phyloP scores from a whole-genome alignment of 371 early-diverging fungal species.

The Mucor saturninus region DNA sequence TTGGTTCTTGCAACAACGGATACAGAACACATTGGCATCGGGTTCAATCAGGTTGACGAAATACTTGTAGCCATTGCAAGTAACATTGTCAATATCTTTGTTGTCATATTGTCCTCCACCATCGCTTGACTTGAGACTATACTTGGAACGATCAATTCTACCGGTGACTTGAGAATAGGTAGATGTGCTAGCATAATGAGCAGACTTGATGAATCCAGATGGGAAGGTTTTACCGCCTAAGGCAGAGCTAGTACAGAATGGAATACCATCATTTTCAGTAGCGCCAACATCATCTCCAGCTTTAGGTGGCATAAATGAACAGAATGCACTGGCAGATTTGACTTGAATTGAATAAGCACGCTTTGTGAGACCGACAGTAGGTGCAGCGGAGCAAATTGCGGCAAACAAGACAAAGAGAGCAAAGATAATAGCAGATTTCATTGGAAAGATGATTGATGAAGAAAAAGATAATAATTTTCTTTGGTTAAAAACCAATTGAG shows the following conservation, averaged over 20 bases:
- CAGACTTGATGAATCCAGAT: constrained; percentile 36
- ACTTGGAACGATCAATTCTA: constrained; percentile 30
- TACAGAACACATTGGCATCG: constrained; percentile 39
- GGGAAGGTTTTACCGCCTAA: constrained; percentile 40
- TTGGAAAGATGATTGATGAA: background rate
- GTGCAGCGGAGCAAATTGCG: constrained; percentile 7
- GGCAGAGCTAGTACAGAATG: constrained; percentile 37
- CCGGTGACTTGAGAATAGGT: constrained; percentile 50
- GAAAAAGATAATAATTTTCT: background rate
- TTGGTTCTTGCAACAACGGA: constrained; percentile 33
- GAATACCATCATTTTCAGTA: constrained; percentile 42
- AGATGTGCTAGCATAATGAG: constrained; percentile 29
- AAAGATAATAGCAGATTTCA: constrained; percentile 14
- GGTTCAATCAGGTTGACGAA: constrained; percentile 52
- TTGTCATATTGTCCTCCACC: constrained; percentile 55
- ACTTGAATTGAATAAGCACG: constrained; percentile 25
- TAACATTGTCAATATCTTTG: constrained; percentile 22
- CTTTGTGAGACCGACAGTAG: constrained; percentile 1
- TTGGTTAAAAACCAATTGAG: background rate
- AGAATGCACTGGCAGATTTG: constrained; percentile 31
- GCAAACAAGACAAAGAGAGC: constrained; percentile 8
- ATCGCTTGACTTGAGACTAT: constrained; percentile 26
- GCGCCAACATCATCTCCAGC: constrained; percentile 40
- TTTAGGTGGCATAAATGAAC: constrained; percentile 48
- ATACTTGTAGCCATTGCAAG: constrained; percentile 48